Evolutionary conservation across 208 protist species (phyloP).

Genomic region (Leishmania braziliensis): DNA sequence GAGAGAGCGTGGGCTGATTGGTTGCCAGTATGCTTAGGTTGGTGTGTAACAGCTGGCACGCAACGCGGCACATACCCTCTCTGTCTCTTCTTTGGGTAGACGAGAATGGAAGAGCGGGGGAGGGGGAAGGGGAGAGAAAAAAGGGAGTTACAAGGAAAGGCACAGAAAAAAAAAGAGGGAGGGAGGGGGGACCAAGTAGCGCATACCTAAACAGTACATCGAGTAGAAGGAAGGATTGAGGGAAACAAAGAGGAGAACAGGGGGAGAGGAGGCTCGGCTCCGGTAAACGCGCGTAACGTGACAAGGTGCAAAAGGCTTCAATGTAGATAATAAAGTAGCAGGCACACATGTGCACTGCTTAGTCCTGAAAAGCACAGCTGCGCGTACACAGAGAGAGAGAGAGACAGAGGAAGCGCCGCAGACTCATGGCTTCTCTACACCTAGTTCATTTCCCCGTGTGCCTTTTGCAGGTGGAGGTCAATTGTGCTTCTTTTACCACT

Average conservation of each 20-base stretch:
- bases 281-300: background rate
- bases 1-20: background rate
- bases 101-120: background rate
- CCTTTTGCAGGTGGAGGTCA: slow-evolving; percentile 4
- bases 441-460: background rate
- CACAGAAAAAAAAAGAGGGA: slow-evolving; percentile 9
- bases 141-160: slow-evolving; percentile 1
- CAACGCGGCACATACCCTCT: background rate
- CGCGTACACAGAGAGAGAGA: background rate
- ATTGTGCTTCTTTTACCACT: slow-evolving; percentile 58
- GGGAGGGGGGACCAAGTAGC: background rate
- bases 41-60: background rate
- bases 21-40: too few species aligned
- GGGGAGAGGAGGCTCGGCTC: background rate
- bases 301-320: slow-evolving; percentile 8
- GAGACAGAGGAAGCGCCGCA: background rate
- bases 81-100: background rate
- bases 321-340: slow-evolving; percentile 12
- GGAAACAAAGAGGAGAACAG: background rate
- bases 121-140: background rate
- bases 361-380: background rate
- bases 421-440: slow-evolving; percentile 1
- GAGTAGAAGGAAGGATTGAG: slow-evolving; percentile 1
- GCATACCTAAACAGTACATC: slow-evolving; percentile 10
- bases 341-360: background rate